phyloP scores from a whole-genome alignment of 2,329 filamentous ascomycete genomes.

The Hymenoscyphus occultus region DNA sequence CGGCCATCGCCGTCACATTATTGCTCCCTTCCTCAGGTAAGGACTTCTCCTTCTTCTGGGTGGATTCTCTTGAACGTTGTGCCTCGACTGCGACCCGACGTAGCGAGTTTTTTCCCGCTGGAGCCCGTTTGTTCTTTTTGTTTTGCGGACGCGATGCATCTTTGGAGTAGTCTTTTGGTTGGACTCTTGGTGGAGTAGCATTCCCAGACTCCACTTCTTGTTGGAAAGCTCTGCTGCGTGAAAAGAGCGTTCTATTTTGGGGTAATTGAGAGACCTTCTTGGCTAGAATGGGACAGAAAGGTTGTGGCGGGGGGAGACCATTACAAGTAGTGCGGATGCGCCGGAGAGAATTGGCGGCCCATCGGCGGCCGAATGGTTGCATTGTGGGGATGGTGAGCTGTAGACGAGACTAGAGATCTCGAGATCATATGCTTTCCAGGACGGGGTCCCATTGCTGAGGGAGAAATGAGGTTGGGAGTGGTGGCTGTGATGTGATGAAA shows the following conservation, averaged over 20 bases:
- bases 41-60: slow-evolving; percentile 23
- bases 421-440: background rate
- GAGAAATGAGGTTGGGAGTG: too few species aligned
- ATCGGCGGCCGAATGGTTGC: slow-evolving; percentile 28
- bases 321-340: slow-evolving; percentile 19
- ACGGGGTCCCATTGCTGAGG: slow-evolving; percentile 1
- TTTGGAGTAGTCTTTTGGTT: slow-evolving; percentile 5
- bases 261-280: slow-evolving; percentile 41
- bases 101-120: slow-evolving; percentile 68
- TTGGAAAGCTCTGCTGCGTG: slow-evolving; percentile 57
- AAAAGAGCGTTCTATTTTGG: slow-evolving; percentile 62
- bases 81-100: slow-evolving; percentile 84
- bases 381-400: slow-evolving; percentile 16
- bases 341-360: slow-evolving; percentile 18
- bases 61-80: slow-evolving; percentile 55
- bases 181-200: background rate
- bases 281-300: slow-evolving; percentile 45
- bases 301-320: slow-evolving; percentile 21
- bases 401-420: slow-evolving; percentile 2
- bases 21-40: slow-evolving; percentile 37
- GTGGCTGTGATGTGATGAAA: background rate
- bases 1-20: slow-evolving; percentile 56
- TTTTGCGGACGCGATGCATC: slow-evolving; percentile 25
- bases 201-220: slow-evolving; percentile 28
- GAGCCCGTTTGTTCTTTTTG: slow-evolving; percentile 48